These are phyloP conservation scores for Syzygium aqueum DNA, from an alignment of 345 rosid genomes.

Conservation along the genomic window DNA sequence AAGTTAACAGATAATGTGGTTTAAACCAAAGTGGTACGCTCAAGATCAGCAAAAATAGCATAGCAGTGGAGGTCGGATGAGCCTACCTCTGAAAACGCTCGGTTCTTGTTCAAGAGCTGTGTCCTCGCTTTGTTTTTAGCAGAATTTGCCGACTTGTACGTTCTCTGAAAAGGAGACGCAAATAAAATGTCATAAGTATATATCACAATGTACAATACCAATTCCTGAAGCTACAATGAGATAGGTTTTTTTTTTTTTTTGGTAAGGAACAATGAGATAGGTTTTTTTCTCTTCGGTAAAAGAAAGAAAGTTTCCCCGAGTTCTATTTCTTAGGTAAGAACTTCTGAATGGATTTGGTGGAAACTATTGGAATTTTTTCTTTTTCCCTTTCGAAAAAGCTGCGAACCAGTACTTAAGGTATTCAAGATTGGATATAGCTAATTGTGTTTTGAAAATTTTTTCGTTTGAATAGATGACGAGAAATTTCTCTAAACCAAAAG, in stretches of 20 bases:
- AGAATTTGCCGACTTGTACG: slow-evolving; percentile 4
- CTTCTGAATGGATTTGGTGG: neutral
- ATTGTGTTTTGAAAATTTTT: neutral
- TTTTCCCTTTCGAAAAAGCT: neutral
- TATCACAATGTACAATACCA: neutral
- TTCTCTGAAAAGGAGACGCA: slow-evolving; percentile 1
- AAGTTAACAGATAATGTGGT: neutral
- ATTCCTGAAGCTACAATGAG: neutral
- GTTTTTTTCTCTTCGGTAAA: neutral
- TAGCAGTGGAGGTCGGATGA: neutral
- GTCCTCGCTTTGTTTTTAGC: slow-evolving; percentile 5
- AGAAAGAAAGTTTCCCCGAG: neutral
- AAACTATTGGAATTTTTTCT: neutral
- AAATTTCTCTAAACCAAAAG: neutral
- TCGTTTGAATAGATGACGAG: neutral
- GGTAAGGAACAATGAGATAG: neutral
- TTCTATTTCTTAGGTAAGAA: neutral
- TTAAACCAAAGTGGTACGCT: neutral
- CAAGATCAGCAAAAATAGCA: neutral
- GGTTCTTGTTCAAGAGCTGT: slow-evolving; percentile 7
- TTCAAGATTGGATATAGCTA: neutral
- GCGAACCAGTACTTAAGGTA: neutral
- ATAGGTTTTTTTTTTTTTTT: no score
- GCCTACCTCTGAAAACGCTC: neutral
- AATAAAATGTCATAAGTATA: neutral